Percentiles rank a stretch among this genome's conserved stretches.
Conservation (phyloP, 169 alveolate species). For the Plasmodium reichenowi region DNA sequence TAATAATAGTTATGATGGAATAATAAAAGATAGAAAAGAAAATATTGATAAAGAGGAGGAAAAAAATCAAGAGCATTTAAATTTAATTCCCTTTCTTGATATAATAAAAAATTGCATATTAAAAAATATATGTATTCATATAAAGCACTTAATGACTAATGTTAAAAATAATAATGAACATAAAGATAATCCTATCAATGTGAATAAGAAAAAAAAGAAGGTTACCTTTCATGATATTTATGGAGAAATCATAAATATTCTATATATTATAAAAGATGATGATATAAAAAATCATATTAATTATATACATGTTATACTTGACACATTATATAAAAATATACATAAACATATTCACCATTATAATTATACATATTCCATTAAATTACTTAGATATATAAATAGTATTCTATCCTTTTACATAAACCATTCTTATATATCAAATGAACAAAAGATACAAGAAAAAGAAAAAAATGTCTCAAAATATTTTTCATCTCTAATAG, state of each 20-base stretch:
- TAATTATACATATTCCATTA: slow-evolving; percentile 54
- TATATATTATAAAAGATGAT: slow-evolving; percentile 23
- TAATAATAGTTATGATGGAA: too few relatives aligned
- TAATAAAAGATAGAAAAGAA: too few relatives aligned
- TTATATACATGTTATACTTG: slow-evolving; percentile 29
- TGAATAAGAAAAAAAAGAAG: slow-evolving; percentile 4
- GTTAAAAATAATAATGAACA: slow-evolving; percentile 7
- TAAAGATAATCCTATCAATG: neutral
- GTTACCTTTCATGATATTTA: slow-evolving; percentile 21
- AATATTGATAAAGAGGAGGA: too few relatives aligned
- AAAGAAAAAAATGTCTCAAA: neutral
- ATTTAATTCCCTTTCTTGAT: slow-evolving; percentile 3
- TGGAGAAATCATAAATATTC: slow-evolving; percentile 39
- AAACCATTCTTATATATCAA: neutral
- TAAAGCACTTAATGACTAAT: slow-evolving; percentile 13
- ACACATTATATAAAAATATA: slow-evolving; percentile 8
- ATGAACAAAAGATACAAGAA: neutral
- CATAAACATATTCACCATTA: slow-evolving; percentile 46
- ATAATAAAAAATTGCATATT: slow-evolving; percentile 23
- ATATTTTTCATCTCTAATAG: neutral
- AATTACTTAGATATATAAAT: slow-evolving; percentile 24
- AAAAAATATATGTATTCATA: slow-evolving; percentile 21
- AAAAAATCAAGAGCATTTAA: neutral
- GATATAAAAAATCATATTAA: slow-evolving; percentile 16
- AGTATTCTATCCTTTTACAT: slow-evolving; percentile 23